Evolutionary conservation across 2,329 filamentous ascomycete species (phyloP), one percentile per base, ranked within the genome.

Genomic region (Colletotrichum eremochloae): DNA sequence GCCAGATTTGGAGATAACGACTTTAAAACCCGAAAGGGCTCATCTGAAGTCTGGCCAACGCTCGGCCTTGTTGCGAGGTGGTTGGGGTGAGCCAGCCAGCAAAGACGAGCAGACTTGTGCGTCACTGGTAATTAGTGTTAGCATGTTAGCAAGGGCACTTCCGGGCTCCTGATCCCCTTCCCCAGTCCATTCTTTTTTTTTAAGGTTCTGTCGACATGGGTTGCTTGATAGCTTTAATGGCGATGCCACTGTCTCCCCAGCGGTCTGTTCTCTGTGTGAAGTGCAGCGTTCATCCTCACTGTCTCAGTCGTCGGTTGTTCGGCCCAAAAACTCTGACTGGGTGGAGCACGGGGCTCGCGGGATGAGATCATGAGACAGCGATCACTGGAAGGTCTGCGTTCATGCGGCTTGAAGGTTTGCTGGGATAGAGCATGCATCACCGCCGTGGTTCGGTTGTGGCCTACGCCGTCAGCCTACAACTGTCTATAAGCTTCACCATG

Each of bases 191-290:
- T 24, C 24, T 24, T 24, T 24, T 24, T 24, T 42, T 68, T 62
- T 62, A 73, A 73, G 52, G 71, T 71, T 73, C 36, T 71, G 29
- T 50, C 50, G 57, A 71, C 61, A 65, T 36, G 71, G 67, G 67
- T 62, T 67, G 67, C 67, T 67, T 71, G 67, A 50, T 56, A 57
- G 55, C 20, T 72, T 58, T 46, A 48, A 55, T 50, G 48, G 67
- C 63, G 48, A 63, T 52, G 67, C 62, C 71, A 71, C 71, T 57
- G 67, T 56, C 31, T 68, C 40, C 33, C 52, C 7, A n/a, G 67
- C n/a, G 67, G 67, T 67, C 71, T 58, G 71, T 65, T 63, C 71
- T 60, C 67, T 15, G 60, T 31, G 24, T 64, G 53, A 69, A 64
- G 24, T 69, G 55, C 69, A 72, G 44, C 65, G 69, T 64, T 64